Conservation (phyloP, 768 basidiomycete genomes). For the Solioccasus polychromus region DNA sequence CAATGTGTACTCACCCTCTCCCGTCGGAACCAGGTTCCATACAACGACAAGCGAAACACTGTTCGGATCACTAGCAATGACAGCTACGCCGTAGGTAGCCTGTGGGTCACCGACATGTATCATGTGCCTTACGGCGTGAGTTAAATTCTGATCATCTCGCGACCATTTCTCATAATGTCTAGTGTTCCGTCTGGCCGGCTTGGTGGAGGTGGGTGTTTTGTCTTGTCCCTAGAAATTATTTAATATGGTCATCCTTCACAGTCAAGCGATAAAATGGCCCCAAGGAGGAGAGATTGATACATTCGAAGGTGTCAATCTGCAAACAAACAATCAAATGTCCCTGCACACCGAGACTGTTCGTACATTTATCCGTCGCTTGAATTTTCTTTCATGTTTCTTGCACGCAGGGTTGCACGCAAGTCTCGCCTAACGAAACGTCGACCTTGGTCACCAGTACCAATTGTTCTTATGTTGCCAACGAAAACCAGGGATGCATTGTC, state of each 20-base stretch:
- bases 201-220: conserved; percentile 41
- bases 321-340: conserved; percentile 64
- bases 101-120: conserved; percentile 63
- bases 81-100: conserved; percentile 52
- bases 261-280: conserved; percentile 60
- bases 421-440: conserved; percentile 48
- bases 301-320: conserved; percentile 76
- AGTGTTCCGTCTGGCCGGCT: conserved; percentile 75
- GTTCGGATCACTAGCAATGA: conserved; percentile 62
- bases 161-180: not conserved
- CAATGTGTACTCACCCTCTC: not conserved
- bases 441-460: conserved; percentile 54
- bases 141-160: conserved; percentile 11
- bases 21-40: conserved; percentile 23
- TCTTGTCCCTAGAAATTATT: not conserved
- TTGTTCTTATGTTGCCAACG: conserved; percentile 54
- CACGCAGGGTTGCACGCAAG: conserved; percentile 49
- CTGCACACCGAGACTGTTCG: conserved; percentile 62
- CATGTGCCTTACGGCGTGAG: conserved; percentile 64
- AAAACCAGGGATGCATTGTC: conserved; percentile 65
- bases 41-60: conserved; percentile 60
- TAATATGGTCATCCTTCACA: conserved; percentile 12
- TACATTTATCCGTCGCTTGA: not conserved
- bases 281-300: conserved; percentile 74
- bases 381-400: not conserved